A percentile compares a stretch with the other conserved stretches of the same genome.
Conservation (phyloP, 129 eudicot species). For the Pittosporum tobira region DNA sequence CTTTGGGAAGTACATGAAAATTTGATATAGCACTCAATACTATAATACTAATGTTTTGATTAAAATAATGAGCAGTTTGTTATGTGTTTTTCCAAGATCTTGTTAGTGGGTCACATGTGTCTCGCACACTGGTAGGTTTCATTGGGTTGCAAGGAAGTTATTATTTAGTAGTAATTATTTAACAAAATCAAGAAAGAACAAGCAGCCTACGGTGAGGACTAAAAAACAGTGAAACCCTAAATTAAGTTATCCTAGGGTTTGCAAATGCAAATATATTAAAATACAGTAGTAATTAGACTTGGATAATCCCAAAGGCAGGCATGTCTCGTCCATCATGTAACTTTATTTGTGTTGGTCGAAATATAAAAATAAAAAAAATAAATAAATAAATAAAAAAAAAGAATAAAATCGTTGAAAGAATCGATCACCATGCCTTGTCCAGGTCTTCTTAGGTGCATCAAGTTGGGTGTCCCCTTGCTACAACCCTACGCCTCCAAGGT, state of each 20-base stretch:
- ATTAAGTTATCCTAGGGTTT: background rate
- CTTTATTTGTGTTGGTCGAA: constrained; percentile 15
- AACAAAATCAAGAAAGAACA: background rate
- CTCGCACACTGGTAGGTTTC: background rate
- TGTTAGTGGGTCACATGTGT: background rate
- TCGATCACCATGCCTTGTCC: constrained; percentile 11
- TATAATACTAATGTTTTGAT: background rate
- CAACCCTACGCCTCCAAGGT: constrained; percentile 4
- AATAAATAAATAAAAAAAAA: too few species aligned
- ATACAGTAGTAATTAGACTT: background rate
- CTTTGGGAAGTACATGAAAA: background rate
- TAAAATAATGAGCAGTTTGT: constrained; percentile 4
- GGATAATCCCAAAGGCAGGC: constrained; percentile 23
- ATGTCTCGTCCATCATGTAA: constrained; percentile 22
- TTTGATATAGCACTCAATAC: too few species aligned
- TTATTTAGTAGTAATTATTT: background rate
- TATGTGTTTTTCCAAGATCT: background rate
- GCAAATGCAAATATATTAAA: background rate
- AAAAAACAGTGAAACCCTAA: constrained; percentile 2
- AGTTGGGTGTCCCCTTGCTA: constrained; percentile 6
- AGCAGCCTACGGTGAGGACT: background rate
- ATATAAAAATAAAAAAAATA: too few species aligned
- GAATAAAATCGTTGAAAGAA: constrained; percentile 2
- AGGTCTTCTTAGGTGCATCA: constrained; percentile 13
- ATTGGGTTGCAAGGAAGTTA: background rate